These are phyloP conservation scores for Diaporthe vaccinii DNA, from an alignment of 2,329 filamentous ascomycete species.

Conservation along the genomic window DNA sequence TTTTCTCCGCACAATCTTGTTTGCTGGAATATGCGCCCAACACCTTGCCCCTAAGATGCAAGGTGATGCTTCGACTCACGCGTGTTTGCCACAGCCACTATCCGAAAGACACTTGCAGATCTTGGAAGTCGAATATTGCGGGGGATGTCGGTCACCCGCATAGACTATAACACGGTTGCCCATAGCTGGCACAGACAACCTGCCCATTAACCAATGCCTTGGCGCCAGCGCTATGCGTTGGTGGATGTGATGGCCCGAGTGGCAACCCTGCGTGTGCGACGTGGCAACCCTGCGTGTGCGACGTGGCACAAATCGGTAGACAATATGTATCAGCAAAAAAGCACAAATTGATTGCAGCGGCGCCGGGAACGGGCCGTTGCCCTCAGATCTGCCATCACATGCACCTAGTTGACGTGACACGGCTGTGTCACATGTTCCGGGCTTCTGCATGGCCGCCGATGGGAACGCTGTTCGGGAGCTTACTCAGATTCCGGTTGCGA, in stretches of 20 bases:
- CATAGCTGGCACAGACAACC: not conserved
- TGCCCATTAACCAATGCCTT: not conserved
- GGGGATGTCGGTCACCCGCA: constrained; percentile 20
- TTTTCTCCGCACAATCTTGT: constrained; percentile 8
- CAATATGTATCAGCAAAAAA: not conserved
- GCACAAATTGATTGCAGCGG: not conserved
- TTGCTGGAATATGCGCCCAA: not conserved
- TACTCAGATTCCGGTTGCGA: not conserved
- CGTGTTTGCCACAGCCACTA: constrained; percentile 9
- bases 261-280: constrained; percentile 11
- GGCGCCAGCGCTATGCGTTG: not conserved
- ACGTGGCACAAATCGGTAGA: constrained; percentile 16
- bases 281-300: constrained; percentile 7
- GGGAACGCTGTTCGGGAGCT: not conserved
- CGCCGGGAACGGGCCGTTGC: constrained; percentile 5
- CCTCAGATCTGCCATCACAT: constrained; percentile 6
- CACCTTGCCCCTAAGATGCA: not conserved
- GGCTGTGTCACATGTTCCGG: not conserved
- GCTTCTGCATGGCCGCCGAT: not conserved
- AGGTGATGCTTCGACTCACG: constrained; percentile 17
- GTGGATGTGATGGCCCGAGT: constrained; percentile 20
- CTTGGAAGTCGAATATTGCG: not conserved
- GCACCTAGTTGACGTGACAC: not conserved
- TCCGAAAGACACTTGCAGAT: not conserved
- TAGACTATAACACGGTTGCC: not conserved